phyloP scores from a whole-genome alignment of 1,284 basidiomycete species.

The Naganishia albida region DNA sequence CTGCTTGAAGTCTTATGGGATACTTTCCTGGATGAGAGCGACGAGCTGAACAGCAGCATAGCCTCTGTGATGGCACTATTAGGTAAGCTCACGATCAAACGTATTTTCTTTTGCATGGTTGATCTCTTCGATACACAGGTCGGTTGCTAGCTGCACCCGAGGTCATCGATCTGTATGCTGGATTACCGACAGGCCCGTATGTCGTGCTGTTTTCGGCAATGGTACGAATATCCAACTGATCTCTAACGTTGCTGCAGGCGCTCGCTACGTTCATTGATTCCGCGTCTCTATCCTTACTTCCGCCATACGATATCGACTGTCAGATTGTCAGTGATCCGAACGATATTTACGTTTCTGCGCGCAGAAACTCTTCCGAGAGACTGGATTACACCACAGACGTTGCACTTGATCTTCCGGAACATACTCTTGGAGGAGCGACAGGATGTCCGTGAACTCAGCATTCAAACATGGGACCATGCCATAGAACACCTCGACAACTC shows the following conservation, averaged over 20 bases:
- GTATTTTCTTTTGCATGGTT: conserved; percentile 18
- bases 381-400: conserved; percentile 78
- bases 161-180: conserved; percentile 65
- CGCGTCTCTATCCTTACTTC: conserved; percentile 92
- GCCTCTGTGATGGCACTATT: conserved; percentile 96
- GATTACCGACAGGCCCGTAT: conserved; percentile 1
- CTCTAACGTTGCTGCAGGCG: conserved; percentile 56
- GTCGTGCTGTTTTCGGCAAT: neutral
- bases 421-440: conserved; percentile 86
- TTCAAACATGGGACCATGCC: conserved; percentile 75
- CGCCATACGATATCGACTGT: conserved; percentile 95
- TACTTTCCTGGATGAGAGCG: conserved; percentile 89
- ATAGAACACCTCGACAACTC: conserved; percentile 62
- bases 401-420: conserved; percentile 91
- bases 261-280: conserved; percentile 75
- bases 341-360: conserved; percentile 80
- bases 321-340: conserved; percentile 88
- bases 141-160: conserved; percentile 77
- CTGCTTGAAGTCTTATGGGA: conserved; percentile 87
- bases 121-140: conserved; percentile 57
- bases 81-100: conserved; percentile 57
- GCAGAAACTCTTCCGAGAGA: conserved; percentile 68
- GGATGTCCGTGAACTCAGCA: conserved; percentile 79
- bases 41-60: conserved; percentile 94
- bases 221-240: neutral